Base-by-base conservation (phyloP, 257 asterid genomes). In the Apocynum venetum region DNA sequence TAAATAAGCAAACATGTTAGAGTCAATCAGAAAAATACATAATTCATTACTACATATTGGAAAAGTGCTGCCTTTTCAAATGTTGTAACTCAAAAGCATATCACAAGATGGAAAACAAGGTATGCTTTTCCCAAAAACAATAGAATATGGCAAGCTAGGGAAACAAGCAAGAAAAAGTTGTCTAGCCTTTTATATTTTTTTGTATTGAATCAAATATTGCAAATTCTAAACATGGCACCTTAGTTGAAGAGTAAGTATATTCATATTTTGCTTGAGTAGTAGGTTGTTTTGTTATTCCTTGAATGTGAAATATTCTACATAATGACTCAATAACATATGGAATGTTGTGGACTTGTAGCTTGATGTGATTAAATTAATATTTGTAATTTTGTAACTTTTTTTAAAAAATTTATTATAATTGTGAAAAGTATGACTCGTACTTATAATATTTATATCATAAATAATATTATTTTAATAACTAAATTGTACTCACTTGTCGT, bases 61-160 rank as follows among this genome's bases (percentile, higher is more conserved):
- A 40, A 40, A 36, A 4, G 7, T 0, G 10, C 31, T 15, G 25
- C 35, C 15, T 66, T 31, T 41, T 40, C 72, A 66, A 31, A 17
- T 40, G 49, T 5, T 20, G 49, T 43, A 40, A 66, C 49, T 66
- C 72, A 66, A 55, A 73, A 56, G 68, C 77, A 56, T 73, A 41
- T 56, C 36, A 14, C 12, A 55, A 8, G 68, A 25, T 55, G 4
- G 68, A 41, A 56, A 57, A 40, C 0, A 56, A 8, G 14, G 55
- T 38, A 73, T 73, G 68, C 53, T 41, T 56, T 14, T 66, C 40
- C 25, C 19, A 10, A 53, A 15, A 10, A 49, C 15, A 52, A 36
- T 6, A 17, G 51, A 36, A 53, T 36, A 73, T 52, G 0, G 9
- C 8, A 47, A 56, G 41, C 9, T 31, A 53, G 51, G 5, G n/a